phyloP scores from a whole-genome alignment of 176 grass and related monocot genomes.

The Zea mays region DNA sequence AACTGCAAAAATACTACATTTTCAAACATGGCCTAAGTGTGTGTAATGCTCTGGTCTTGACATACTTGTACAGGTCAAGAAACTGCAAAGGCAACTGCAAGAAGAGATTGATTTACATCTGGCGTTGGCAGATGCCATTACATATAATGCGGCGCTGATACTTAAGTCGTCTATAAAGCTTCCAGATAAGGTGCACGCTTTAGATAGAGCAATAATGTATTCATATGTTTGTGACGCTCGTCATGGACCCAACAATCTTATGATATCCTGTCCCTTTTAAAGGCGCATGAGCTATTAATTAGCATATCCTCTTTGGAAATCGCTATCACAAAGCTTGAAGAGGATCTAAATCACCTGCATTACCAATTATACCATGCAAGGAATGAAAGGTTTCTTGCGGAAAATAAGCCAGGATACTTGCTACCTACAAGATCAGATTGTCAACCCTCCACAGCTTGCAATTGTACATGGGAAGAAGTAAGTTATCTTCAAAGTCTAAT shows the following conservation, averaged over 20 bases:
- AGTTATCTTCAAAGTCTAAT: background rate
- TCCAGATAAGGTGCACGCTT: slow-evolving; percentile 64
- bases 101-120: slow-evolving; percentile 91
- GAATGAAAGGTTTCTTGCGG: slow-evolving; percentile 56
- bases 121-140: slow-evolving; percentile 72
- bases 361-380: slow-evolving; percentile 66
- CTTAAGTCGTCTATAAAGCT: slow-evolving; percentile 73
- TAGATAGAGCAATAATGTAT: background rate
- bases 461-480: slow-evolving; percentile 64
- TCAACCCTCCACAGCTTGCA: slow-evolving; percentile 42
- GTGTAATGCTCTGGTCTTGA: slow-evolving; percentile 16
- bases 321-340: slow-evolving; percentile 79
- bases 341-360: slow-evolving; percentile 63
- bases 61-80: slow-evolving; percentile 62
- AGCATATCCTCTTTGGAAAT: slow-evolving; percentile 79
- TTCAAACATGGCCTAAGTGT: too few relatives aligned
- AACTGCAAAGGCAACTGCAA: slow-evolving; percentile 74
- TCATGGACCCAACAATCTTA: slow-evolving; percentile 2
- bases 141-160: slow-evolving; percentile 52
- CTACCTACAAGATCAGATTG: slow-evolving; percentile 10
- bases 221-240: slow-evolving; percentile 3
- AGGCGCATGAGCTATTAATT: slow-evolving; percentile 80
- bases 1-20: too few relatives aligned
- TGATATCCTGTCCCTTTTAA: slow-evolving; percentile 3
- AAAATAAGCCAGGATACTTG: slow-evolving; percentile 47